A percentile compares a stretch with the other conserved stretches of the same genome.
phyloP scores from a whole-genome alignment of 192 early-diverging fungal genomes.

The Rhizophagus clarus region DNA sequence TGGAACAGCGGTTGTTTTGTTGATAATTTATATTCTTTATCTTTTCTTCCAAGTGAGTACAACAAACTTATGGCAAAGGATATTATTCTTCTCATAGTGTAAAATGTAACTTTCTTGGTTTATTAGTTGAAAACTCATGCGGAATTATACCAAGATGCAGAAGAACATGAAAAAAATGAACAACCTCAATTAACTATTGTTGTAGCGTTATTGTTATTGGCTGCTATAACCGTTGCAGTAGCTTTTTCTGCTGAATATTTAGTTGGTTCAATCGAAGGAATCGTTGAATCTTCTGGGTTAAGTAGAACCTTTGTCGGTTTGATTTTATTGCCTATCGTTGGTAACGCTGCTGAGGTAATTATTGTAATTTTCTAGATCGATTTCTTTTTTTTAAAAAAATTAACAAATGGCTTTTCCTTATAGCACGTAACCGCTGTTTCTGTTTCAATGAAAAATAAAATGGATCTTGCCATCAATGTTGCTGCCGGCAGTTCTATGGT shows the following conservation, averaged over 20 bases:
- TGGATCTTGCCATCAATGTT: constrained; percentile 88
- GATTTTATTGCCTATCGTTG: constrained; percentile 88
- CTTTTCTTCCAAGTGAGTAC: constrained; percentile 59
- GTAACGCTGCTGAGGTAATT: constrained; percentile 74
- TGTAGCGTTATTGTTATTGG: constrained; percentile 42
- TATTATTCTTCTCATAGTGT: too few relatives aligned
- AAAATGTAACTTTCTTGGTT: background rate
- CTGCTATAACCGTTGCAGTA: constrained; percentile 67
- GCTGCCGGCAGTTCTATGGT: constrained; percentile 83
- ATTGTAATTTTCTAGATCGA: too few relatives aligned
- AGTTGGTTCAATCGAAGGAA: constrained; percentile 78
- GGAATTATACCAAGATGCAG: background rate
- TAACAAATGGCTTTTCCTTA: background rate
- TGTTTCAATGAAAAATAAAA: constrained; percentile 84
- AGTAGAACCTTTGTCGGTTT: constrained; percentile 88
- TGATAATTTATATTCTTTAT: constrained; percentile 67
- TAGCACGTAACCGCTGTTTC: constrained; percentile 80
- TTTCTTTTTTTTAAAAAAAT: too few relatives aligned
- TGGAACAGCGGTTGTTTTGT: constrained; percentile 67
- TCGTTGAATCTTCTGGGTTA: constrained; percentile 71
- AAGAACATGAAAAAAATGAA: constrained; percentile 59
- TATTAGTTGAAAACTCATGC: background rate
- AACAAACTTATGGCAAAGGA: background rate
- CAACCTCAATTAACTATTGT: constrained; percentile 53
- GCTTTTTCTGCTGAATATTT: constrained; percentile 85